These are phyloP conservation scores for Ogataea paraovalis DNA, from an alignment of 805 yeast species.

Conservation along the genomic window DNA sequence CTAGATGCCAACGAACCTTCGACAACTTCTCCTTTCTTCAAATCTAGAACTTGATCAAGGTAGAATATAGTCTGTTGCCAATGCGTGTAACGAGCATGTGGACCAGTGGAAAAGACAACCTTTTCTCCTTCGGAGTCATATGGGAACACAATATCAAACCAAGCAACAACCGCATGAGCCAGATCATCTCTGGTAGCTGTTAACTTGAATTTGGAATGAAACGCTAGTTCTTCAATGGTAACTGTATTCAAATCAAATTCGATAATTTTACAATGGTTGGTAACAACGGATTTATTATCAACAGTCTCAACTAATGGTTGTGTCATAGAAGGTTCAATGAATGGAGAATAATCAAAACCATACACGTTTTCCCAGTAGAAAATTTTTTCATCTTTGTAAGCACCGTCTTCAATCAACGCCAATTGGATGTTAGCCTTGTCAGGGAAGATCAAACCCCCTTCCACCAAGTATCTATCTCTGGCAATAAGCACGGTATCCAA, in stretches of 20 bases:
- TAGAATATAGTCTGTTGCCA: constrained; percentile 99
- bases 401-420: constrained; percentile 91
- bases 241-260: constrained; percentile 91
- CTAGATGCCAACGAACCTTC: constrained; percentile 67
- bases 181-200: constrained; percentile 74
- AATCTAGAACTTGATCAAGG: constrained; percentile 71
- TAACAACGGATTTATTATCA: constrained; percentile 64
- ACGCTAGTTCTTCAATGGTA: constrained; percentile 74
- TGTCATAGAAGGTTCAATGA: constrained; percentile 76
- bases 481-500: constrained; percentile 93
- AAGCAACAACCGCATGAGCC: constrained; percentile 84
- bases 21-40: constrained; percentile 71
- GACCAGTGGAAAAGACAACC: constrained; percentile 87
- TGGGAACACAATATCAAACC: constrained; percentile 95
- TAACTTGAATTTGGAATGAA: constrained; percentile 63
- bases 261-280: constrained; percentile 67
- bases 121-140: constrained; percentile 47
- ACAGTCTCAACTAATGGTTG: constrained; percentile 98
- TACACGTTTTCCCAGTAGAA: constrained; percentile 96
- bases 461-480: constrained; percentile 78
- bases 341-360: constrained; percentile 94
- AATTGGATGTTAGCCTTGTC: constrained; percentile 86
- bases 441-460: constrained; percentile 91
- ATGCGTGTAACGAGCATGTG: constrained; percentile 90
- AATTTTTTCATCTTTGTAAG: constrained; percentile 86